Evolutionary conservation across 345 rosid species (phyloP).

Genomic region (Brassica juncea): DNA sequence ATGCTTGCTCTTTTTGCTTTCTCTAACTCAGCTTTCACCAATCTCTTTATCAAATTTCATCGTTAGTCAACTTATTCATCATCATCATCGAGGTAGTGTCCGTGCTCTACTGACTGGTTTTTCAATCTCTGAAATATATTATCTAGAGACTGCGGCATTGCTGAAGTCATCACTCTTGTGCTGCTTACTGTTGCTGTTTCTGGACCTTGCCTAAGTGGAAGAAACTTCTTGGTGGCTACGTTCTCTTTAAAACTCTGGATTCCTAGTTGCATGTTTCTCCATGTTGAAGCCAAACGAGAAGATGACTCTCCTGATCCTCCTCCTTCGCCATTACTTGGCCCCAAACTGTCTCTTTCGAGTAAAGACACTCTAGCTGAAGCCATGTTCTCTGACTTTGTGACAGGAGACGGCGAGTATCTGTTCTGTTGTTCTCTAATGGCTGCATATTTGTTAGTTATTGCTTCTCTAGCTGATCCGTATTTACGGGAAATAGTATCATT

Average conservation of each 20-base stretch:
- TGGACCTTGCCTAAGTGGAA: conserved; percentile 59
- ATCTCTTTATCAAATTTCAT: background rate
- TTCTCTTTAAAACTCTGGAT: conserved; percentile 84
- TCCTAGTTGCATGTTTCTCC: conserved; percentile 84
- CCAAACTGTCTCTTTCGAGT: conserved; percentile 55
- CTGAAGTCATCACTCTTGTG: conserved; percentile 26
- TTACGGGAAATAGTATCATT: conserved; percentile 58
- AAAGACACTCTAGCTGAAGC: conserved; percentile 78
- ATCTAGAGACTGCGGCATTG: conserved; percentile 65
- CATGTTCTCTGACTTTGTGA: conserved; percentile 48
- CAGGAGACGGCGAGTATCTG: conserved; percentile 46
- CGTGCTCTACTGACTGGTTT: conserved; percentile 55
- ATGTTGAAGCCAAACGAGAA: conserved; percentile 61
- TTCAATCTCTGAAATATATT: conserved; percentile 89
- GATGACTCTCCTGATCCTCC: conserved; percentile 40
- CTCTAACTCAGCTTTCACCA: background rate
- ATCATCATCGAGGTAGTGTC: conserved; percentile 43
- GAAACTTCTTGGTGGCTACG: conserved; percentile 64
- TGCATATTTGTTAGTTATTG: conserved; percentile 81
- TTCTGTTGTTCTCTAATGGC: conserved; percentile 69
- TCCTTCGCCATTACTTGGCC: conserved; percentile 7
- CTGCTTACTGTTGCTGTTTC: conserved; percentile 43
- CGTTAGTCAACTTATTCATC: too few relatives aligned
- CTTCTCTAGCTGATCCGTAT: conserved; percentile 72
- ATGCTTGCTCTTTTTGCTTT: background rate